A percentile compares a stretch with the other conserved stretches of the same genome.
phyloP scores from a whole-genome alignment of 495 filamentous ascomycete species.

The Penicillium ochrochloron region DNA sequence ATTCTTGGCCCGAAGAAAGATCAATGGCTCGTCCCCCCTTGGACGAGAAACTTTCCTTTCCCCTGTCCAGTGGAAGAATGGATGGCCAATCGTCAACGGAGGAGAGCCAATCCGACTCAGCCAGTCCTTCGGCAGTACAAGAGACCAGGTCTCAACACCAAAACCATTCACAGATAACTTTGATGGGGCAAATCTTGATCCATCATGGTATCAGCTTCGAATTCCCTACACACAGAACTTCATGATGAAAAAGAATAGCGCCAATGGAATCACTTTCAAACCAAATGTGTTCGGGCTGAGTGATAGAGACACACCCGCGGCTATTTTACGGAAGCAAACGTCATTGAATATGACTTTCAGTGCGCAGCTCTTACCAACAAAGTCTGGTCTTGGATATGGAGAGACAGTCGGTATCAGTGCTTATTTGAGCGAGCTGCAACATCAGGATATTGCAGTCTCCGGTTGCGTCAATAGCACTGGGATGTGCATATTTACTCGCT shows the following conservation, averaged over 20 bases:
- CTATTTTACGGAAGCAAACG: neutral
- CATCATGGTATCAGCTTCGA: slow-evolving; percentile 1
- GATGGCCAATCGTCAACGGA: neutral
- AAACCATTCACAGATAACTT: neutral
- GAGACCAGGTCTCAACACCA: neutral
- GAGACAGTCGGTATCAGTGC: slow-evolving; percentile 1
- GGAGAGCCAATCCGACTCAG: neutral
- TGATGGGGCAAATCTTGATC: neutral
- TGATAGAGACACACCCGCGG: neutral
- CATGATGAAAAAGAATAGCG: neutral
- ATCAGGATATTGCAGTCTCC: neutral
- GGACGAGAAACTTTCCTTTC: slow-evolving; percentile 3
- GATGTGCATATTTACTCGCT: slow-evolving; percentile 1
- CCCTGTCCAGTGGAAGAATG: neutral
- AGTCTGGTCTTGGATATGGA: neutral
- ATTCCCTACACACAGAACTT: neutral
- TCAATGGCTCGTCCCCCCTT: neutral
- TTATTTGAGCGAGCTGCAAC: slow-evolving; percentile 1
- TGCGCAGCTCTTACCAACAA: neutral
- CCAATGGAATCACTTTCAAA: neutral
- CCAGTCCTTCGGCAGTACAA: neutral
- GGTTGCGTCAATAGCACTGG: neutral
- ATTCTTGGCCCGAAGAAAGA: neutral
- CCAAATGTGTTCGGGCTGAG: neutral
- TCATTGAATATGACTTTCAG: slow-evolving; percentile 1